Percentiles rank a stretch among this genome's conserved stretches.
Conservation (phyloP, 2,329 filamentous ascomycete species). For the Cladosporium sp. region DNA sequence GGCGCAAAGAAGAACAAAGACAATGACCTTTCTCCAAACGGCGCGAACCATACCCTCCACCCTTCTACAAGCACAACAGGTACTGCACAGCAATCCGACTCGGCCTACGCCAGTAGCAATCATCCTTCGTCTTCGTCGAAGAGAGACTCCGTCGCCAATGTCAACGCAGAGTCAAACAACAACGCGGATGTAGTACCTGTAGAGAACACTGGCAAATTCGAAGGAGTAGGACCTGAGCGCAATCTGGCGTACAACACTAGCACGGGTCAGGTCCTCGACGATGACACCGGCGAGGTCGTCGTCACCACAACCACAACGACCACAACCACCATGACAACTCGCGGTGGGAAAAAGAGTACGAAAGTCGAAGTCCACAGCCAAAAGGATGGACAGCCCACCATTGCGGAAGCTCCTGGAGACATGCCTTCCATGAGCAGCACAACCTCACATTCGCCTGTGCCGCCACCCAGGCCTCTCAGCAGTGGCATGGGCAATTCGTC, state of each 20-base stretch:
- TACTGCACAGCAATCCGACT: slow-evolving; percentile 23
- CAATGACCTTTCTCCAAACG: slow-evolving; percentile 1
- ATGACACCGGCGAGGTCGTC: slow-evolving; percentile 36
- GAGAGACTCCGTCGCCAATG: slow-evolving; percentile 13
- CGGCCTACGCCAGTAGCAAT: slow-evolving; percentile 32
- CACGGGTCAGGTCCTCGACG: slow-evolving; percentile 36
- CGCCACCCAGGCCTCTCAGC: neutral
- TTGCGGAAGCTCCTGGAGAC: slow-evolving; percentile 25
- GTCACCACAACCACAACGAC: slow-evolving; percentile 37
- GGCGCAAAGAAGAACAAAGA: slow-evolving; percentile 28
- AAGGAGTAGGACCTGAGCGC: slow-evolving; percentile 31
- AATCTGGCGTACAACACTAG: slow-evolving; percentile 33
- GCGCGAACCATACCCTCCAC: slow-evolving; percentile 5
- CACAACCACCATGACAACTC: slow-evolving; percentile 36
- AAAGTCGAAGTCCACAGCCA: slow-evolving; percentile 27
- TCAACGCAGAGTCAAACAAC: slow-evolving; percentile 4
- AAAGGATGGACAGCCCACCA: slow-evolving; percentile 13
- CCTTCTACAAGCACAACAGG: slow-evolving; percentile 15
- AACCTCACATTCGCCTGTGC: slow-evolving; percentile 11
- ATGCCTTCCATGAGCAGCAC: slow-evolving; percentile 15
- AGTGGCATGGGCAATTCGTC: neutral
- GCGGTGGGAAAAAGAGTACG: slow-evolving; percentile 26
- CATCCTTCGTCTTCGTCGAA: slow-evolving; percentile 22
- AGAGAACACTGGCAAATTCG: slow-evolving; percentile 34
- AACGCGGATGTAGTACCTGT: slow-evolving; percentile 29